Percentiles rank a stretch among this genome's conserved stretches.
Evolutionary conservation across 305 asterid genomes (phyloP).

Genomic region (Fraxinus sp.): DNA sequence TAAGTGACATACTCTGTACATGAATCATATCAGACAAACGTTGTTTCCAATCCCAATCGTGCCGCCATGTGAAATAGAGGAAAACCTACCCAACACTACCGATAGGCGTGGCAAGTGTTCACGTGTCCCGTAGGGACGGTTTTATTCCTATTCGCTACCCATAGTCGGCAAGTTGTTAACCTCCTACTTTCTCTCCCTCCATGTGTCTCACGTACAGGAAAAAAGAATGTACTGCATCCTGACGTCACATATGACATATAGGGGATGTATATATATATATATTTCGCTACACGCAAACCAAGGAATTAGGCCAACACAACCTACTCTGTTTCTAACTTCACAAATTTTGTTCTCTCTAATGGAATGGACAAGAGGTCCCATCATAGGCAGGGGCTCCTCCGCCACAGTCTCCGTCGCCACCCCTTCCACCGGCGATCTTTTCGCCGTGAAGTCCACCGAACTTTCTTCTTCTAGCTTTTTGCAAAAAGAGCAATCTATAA

Average conservation of each 20-base stretch:
- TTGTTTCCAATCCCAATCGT: not conserved
- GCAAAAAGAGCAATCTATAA: conserved; percentile 44
- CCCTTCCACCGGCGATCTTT: conserved; percentile 41
- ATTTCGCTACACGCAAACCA: not conserved
- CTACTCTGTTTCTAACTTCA: not conserved
- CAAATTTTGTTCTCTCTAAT: conserved; percentile 30
- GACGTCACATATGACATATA: conserved; percentile 9
- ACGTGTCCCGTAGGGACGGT: conserved; percentile 42
- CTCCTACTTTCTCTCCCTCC: conserved; percentile 29
- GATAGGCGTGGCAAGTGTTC: conserved; percentile 34
- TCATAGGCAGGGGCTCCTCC: conserved; percentile 75
- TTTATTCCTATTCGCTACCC: conserved; percentile 36
- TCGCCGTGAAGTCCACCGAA: conserved; percentile 66
- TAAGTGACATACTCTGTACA: too few species aligned
- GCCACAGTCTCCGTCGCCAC: conserved; percentile 69
- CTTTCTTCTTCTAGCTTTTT: conserved; percentile 34
- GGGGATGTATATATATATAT: not conserved
- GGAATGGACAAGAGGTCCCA: conserved; percentile 78
- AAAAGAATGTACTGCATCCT: not conserved
- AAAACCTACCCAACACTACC: not conserved
- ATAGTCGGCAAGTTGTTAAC: conserved; percentile 28
- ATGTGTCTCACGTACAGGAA: conserved; percentile 36
- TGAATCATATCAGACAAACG: not conserved
- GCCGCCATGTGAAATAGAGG: conserved; percentile 31
- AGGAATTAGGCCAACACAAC: not conserved